phyloP scores from a whole-genome alignment of 1,284 basidiomycete genomes.

The Heimioporus retisporus region DNA sequence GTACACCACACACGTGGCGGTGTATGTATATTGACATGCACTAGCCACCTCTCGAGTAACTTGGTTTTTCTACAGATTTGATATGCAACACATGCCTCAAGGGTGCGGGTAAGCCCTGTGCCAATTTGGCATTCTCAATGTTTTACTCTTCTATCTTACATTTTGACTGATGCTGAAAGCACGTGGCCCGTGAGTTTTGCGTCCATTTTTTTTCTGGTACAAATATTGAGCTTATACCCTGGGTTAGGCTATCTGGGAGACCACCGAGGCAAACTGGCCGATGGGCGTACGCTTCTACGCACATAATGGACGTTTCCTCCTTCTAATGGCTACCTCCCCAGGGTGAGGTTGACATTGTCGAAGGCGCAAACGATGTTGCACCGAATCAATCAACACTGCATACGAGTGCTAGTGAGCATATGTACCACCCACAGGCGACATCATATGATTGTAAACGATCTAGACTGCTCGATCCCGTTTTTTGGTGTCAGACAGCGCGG shows the following conservation, averaged over 20 bases:
- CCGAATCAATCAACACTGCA: slow-evolving; percentile 55
- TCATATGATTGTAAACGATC: background rate
- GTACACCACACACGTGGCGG: slow-evolving; percentile 63
- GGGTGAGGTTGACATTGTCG: slow-evolving; percentile 57
- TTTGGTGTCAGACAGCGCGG: no score
- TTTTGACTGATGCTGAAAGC: slow-evolving; percentile 36
- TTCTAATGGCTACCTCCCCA: slow-evolving; percentile 30
- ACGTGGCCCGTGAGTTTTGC: slow-evolving; percentile 55
- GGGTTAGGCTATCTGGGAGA: slow-evolving; percentile 60
- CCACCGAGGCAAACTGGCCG: slow-evolving; percentile 61
- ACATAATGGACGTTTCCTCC: background rate
- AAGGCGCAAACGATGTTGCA: slow-evolving; percentile 47
- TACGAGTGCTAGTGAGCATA: slow-evolving; percentile 47
- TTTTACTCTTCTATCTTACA: background rate
- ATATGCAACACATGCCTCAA: slow-evolving; percentile 61
- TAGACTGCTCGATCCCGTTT: no score
- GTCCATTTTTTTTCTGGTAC: background rate
- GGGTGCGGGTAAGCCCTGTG: slow-evolving; percentile 68
- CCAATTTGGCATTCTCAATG: background rate
- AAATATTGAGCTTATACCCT: slow-evolving; percentile 14
- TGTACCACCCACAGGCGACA: background rate
- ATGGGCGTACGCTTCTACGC: slow-evolving; percentile 43
- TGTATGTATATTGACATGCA: slow-evolving; percentile 53
- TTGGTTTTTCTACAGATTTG: slow-evolving; percentile 37
- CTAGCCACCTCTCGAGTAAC: background rate